These are phyloP conservation scores for Cercospora sesami DNA, from an alignment of 2,329 filamentous ascomycete genomes.

Conservation along the genomic window DNA sequence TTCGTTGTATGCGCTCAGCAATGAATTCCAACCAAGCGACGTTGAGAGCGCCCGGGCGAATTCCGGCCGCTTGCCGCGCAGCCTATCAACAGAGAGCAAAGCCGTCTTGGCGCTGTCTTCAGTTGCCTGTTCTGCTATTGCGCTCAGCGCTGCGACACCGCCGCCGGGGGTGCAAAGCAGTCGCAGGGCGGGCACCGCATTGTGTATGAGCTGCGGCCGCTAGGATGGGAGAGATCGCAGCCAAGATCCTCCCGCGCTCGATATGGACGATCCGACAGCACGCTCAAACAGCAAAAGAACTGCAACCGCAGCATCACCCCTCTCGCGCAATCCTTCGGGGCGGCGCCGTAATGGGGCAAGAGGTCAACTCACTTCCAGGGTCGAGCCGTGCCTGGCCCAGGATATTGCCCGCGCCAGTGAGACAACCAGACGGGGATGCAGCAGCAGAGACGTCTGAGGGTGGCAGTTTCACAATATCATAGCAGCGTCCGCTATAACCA, in stretches of 20 bases:
- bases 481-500: constrained; percentile 17
- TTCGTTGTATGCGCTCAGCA: not conserved
- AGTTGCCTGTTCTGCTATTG: not conserved
- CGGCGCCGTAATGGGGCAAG: not conserved
- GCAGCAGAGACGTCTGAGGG: not conserved
- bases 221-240: not conserved
- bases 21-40: not conserved
- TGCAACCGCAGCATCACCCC: not conserved
- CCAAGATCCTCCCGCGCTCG: not conserved
- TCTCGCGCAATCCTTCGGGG: constrained; percentile 3
- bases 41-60: not conserved
- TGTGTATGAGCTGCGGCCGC: not conserved
- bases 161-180: not conserved
- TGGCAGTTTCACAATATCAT: constrained; percentile 2
- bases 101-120: not conserved
- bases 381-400: constrained; percentile 1
- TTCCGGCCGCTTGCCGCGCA: not conserved
- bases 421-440: constrained; percentile 10
- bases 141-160: not conserved
- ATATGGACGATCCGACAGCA: not conserved
- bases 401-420: constrained; percentile 3
- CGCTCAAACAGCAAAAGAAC: not conserved
- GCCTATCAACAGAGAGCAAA: not conserved
- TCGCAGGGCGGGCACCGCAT: not conserved
- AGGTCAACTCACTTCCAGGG: not conserved